Percentiles rank a stretch among this genome's conserved stretches.
Evolutionary conservation across 192 early-diverging fungal genomes (phyloP).

Genomic region (Podila minutissima): DNA sequence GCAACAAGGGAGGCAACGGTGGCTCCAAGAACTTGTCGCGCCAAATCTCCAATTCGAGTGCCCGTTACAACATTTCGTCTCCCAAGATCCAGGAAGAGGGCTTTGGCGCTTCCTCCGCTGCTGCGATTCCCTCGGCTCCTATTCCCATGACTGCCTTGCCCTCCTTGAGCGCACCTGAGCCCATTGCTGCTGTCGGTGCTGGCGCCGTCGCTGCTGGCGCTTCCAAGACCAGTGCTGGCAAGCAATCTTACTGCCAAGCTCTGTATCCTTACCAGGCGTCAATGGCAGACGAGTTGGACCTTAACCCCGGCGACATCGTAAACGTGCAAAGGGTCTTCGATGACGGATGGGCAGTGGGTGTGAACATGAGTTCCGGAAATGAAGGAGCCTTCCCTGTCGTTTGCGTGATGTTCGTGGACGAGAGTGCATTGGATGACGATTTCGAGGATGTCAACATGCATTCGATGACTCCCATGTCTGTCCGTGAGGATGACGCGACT

Average conservation of each 20-base stretch:
- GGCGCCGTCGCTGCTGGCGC: constrained; percentile 8
- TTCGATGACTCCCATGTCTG: constrained; percentile 45
- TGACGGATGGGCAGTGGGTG: constrained; percentile 92
- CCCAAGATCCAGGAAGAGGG: constrained; percentile 50
- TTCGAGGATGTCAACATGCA: constrained; percentile 53
- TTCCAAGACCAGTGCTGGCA: constrained; percentile 2
- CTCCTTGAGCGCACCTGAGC: not conserved
- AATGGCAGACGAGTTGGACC: constrained; percentile 79
- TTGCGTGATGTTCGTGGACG: constrained; percentile 67
- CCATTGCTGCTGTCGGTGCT: not conserved
- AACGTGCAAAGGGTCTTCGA: constrained; percentile 79
- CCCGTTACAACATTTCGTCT: constrained; percentile 42
- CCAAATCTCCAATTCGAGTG: constrained; percentile 32
- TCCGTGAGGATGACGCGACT: constrained; percentile 31
- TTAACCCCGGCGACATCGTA: constrained; percentile 76
- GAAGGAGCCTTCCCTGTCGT: constrained; percentile 89
- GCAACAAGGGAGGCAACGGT: not conserved
- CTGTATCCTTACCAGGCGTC: constrained; percentile 70
- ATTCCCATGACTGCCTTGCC: constrained; percentile 50
- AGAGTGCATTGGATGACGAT: constrained; percentile 34
- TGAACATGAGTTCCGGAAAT: constrained; percentile 73
- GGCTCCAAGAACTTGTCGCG: constrained; percentile 16
- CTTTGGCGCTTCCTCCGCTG: constrained; percentile 9
- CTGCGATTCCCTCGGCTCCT: constrained; percentile 10
- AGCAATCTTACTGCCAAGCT: constrained; percentile 42